Conservation (phyloP, 2,329 filamentous ascomycete species). For the Catunica adiposa region DNA sequence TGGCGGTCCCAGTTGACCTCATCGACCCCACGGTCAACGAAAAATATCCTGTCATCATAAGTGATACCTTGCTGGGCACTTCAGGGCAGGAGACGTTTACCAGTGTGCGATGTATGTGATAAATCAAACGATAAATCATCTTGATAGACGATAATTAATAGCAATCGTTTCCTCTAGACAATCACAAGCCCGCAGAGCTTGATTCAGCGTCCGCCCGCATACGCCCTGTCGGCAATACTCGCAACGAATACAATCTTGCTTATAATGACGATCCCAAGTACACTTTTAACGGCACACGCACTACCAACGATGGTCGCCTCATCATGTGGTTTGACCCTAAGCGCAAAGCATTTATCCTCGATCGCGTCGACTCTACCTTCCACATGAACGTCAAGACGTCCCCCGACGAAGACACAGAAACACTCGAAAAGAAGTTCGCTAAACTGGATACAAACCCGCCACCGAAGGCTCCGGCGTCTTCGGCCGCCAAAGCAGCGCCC, state of each 20-base stretch:
- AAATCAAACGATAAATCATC: neutral
- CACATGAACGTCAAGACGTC: conserved; percentile 69
- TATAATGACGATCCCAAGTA: conserved; percentile 41
- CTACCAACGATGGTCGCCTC: conserved; percentile 39
- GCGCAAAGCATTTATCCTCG: conserved; percentile 62
- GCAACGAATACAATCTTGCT: conserved; percentile 38
- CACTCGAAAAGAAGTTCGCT: conserved; percentile 48
- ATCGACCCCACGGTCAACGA: conserved; percentile 44
- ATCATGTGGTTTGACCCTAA: conserved; percentile 61
- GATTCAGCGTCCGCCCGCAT: conserved; percentile 33
- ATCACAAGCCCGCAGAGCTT: conserved; percentile 41
- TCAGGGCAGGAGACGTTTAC: conserved; percentile 42
- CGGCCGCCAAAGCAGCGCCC: neutral
- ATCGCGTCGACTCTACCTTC: conserved; percentile 65
- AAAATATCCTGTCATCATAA: conserved; percentile 47
- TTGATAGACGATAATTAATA: no score
- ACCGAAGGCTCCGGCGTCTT: conserved; percentile 12
- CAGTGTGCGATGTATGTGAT: conserved; percentile 35
- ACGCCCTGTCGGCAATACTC: conserved; percentile 33
- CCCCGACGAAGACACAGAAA: conserved; percentile 46
- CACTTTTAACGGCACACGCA: conserved; percentile 42
- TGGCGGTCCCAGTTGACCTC: conserved; percentile 16
- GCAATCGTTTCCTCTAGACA: conserved; percentile 28
- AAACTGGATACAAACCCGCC: conserved; percentile 35
- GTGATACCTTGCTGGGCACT: conserved; percentile 42